Conservation (phyloP, 2,329 filamentous ascomycete species). For the Cytospora schulzeri region DNA sequence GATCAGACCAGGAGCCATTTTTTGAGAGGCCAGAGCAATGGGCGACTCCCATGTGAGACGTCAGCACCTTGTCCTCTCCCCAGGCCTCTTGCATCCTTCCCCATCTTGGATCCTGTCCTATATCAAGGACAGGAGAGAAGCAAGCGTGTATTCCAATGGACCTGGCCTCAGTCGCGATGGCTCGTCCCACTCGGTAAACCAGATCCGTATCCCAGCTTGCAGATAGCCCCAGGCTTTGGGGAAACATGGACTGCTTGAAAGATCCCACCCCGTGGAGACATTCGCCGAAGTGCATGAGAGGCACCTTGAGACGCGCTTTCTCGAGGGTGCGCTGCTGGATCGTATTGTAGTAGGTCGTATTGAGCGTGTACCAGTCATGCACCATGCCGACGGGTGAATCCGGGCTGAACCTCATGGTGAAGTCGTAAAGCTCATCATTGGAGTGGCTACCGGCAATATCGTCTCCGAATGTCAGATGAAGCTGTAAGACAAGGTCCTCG, state of each 20-base stretch:
- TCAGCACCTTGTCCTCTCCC: constrained; percentile 49
- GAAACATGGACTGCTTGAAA: constrained; percentile 49
- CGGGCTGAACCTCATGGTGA: constrained; percentile 40
- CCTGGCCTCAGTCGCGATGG: constrained; percentile 46
- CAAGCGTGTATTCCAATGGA: constrained; percentile 49
- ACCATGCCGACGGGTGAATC: constrained; percentile 44
- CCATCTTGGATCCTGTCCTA: constrained; percentile 48
- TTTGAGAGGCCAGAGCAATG: constrained; percentile 47
- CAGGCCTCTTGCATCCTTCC: constrained; percentile 49
- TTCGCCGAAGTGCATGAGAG: constrained; percentile 46
- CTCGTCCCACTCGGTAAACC: constrained; percentile 44
- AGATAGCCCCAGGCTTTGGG: constrained; percentile 44
- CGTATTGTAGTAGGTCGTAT: constrained; percentile 45
- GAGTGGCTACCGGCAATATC: constrained; percentile 43
- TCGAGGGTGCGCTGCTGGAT: constrained; percentile 42
- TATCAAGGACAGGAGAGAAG: constrained; percentile 46
- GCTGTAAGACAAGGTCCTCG: constrained; percentile 41
- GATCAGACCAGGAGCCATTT: constrained; percentile 44
- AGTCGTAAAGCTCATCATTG: constrained; percentile 43
- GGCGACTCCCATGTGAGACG: constrained; percentile 47
- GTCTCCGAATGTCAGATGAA: constrained; percentile 48
- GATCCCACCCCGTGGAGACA: constrained; percentile 48
- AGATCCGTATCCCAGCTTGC: constrained; percentile 46
- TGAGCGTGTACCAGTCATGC: constrained; percentile 48
- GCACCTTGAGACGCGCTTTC: constrained; percentile 42